Base-by-base conservation (phyloP, 2,329 filamentous ascomycete genomes). In the Cladorrhinum sp. region DNA sequence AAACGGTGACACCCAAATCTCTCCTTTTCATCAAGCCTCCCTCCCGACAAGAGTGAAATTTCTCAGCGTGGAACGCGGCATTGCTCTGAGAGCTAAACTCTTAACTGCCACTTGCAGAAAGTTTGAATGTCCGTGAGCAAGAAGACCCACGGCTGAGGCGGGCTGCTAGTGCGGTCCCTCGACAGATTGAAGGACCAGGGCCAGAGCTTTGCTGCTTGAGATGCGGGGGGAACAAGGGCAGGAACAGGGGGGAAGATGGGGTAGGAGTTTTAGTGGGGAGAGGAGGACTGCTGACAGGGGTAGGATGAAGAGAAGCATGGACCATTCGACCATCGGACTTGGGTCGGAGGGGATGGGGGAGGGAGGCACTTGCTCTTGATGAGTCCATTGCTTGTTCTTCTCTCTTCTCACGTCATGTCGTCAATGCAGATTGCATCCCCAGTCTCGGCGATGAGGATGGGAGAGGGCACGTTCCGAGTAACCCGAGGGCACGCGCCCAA, bases 201-300 rank as follows among this genome's bases (percentile, higher is more conserved):
- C 62, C 61, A 64, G 62, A 67, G 67, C 66, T 67, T 61, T 61
- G 38, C 49, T 60, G 52, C 57, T 56, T 59, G 59, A 60, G 67
- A 61, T 67, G 65, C 62, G 67, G 65, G 65, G 68, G 58, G 60
- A 60, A 51, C 16, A 48, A 61, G 50, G 58, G 64, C 59, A 41
- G 36, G 12, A 27, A 55, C 27, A 16, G 16, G 52, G 53, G 53
- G 38, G 38, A 49, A 16, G 38, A 50, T 29, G 20, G 57, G 49
- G 41, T 38, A n/a, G 58, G 41, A 58, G 38, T 59, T 58, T n/a
- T 50, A 60, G 61, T 64, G 64, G 64, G 62, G 63, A 62, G 50
- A 62, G 13, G 41, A 45, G 13, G 41, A 45, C 32, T 55, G 63
- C 55, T 64, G 61, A 64, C 62, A 60, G 50, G 25, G 50, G 51